Evolutionary conservation across 495 filamentous ascomycete species (phyloP).

Genomic region (Collariella sp.): DNA sequence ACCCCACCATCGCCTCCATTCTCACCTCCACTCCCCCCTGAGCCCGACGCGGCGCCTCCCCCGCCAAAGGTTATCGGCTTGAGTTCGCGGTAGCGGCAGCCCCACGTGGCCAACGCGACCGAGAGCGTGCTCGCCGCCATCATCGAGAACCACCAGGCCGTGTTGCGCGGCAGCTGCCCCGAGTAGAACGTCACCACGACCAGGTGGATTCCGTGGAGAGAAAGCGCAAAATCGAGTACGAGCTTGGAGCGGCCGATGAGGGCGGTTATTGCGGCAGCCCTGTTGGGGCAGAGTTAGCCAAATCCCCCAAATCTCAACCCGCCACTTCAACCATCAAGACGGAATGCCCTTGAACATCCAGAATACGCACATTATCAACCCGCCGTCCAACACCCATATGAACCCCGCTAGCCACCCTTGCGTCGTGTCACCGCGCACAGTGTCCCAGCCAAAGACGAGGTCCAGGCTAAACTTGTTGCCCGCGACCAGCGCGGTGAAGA

Average conservation of each 20-base stretch:
- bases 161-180: constrained; percentile 56
- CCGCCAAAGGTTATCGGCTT: constrained; percentile 83
- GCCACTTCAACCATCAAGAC: too few species aligned
- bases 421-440: constrained; percentile 81
- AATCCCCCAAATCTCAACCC: too few species aligned
- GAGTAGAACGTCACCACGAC: constrained; percentile 68
- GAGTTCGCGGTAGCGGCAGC: constrained; percentile 82
- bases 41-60: constrained; percentile 18
- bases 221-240: constrained; percentile 86
- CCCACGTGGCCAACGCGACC: constrained; percentile 72
- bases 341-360: constrained; percentile 2
- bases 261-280: constrained; percentile 67
- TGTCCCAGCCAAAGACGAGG: constrained; percentile 70
- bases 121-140: constrained; percentile 58
- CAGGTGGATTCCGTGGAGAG: constrained; percentile 81
- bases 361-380: constrained; percentile 60
- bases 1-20: constrained; percentile 18
- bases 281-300: constrained; percentile 26
- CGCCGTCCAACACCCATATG: constrained; percentile 73
- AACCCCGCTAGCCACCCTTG: constrained; percentile 86
- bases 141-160: constrained; percentile 86
- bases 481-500: constrained; percentile 82
- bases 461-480: constrained; percentile 62
- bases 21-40: constrained; percentile 1
- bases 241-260: constrained; percentile 82